A percentile compares a stretch with the other conserved stretches of the same genome.
phyloP scores from a whole-genome alignment of 1,284 basidiomycete genomes.

The Ustilago crameri region DNA sequence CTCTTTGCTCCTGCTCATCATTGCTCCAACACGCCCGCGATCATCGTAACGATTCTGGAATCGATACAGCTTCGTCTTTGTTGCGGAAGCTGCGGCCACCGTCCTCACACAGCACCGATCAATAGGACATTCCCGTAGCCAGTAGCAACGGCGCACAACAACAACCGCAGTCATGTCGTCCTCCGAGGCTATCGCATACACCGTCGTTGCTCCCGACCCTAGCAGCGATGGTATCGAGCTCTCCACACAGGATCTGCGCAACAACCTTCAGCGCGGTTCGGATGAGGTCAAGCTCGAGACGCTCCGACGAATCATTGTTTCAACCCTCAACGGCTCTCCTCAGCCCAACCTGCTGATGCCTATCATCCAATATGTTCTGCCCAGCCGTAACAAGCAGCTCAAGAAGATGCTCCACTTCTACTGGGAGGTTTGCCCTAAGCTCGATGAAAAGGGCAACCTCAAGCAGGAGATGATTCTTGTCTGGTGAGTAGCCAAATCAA shows the following conservation, averaged over 20 bases:
- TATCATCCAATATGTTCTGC: conserved; percentile 97
- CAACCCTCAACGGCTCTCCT: conserved; percentile 93
- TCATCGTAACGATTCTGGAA: too few species aligned
- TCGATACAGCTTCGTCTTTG: too few species aligned
- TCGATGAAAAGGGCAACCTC: conserved; percentile 94
- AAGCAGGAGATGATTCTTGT: conserved; percentile 99
- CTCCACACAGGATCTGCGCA: conserved; percentile 77
- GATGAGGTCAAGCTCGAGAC: conserved; percentile 98
- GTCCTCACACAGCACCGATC: too few species aligned
- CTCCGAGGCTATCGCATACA: conserved; percentile 52
- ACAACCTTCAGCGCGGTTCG: conserved; percentile 90
- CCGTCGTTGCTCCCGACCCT: conserved; percentile 50
- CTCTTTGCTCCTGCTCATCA: too few species aligned
- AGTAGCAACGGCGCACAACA: too few species aligned
- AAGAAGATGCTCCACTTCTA: conserved; percentile 98
- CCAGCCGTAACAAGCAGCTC: conserved; percentile 92
- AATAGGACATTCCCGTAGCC: too few species aligned
- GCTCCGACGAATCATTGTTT: conserved; percentile 91
- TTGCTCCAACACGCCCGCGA: too few species aligned
- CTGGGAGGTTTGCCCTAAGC: conserved; percentile 99
- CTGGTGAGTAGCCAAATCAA: conserved; percentile 75
- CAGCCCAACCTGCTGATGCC: conserved; percentile 94
- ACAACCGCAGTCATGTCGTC: conserved; percentile 23
- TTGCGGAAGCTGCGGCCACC: too few species aligned
- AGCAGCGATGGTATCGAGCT: conserved; percentile 55